These are phyloP conservation scores for Schizochytrium sp. DNA, from an alignment of 108 stramenopile species.

Conservation along the genomic window DNA sequence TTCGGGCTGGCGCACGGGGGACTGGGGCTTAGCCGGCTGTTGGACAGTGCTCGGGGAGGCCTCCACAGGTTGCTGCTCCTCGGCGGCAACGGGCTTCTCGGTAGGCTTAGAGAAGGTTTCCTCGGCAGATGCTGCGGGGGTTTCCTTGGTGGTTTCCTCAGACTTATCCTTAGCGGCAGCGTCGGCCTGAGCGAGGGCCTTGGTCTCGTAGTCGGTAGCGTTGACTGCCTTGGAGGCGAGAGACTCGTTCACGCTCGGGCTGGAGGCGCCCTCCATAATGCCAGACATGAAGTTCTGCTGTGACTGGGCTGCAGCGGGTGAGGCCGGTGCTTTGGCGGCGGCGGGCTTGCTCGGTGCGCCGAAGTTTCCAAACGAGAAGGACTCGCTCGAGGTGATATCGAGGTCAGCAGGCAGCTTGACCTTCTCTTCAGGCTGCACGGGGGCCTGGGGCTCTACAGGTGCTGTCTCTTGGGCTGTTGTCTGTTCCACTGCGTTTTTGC, in stretches of 20 bases:
- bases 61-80: neutral
- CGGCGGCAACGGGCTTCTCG: neutral
- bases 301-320: neutral
- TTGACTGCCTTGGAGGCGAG: constrained; percentile 60
- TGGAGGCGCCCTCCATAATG: neutral
- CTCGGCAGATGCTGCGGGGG: neutral
- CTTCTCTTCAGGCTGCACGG: neutral
- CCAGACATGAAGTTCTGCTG: constrained; percentile 8
- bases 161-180: constrained; percentile 16
- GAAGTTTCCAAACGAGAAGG: neutral
- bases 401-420: constrained; percentile 40
- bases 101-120: neutral
- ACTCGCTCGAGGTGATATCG: constrained; percentile 21
- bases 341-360: neutral
- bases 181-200: constrained; percentile 56
- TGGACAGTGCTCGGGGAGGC: neutral
- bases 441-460: neutral
- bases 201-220: constrained; percentile 60
- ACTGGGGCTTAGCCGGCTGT: constrained; percentile 13
- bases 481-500: too few relatives aligned
- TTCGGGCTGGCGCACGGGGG: neutral
- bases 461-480: neutral
- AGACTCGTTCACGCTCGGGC: constrained; percentile 20
- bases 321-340: neutral
- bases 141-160: neutral